Evolutionary conservation across 2,329 filamentous ascomycete species (phyloP).

Genomic region (Aspergillus jensenii): DNA sequence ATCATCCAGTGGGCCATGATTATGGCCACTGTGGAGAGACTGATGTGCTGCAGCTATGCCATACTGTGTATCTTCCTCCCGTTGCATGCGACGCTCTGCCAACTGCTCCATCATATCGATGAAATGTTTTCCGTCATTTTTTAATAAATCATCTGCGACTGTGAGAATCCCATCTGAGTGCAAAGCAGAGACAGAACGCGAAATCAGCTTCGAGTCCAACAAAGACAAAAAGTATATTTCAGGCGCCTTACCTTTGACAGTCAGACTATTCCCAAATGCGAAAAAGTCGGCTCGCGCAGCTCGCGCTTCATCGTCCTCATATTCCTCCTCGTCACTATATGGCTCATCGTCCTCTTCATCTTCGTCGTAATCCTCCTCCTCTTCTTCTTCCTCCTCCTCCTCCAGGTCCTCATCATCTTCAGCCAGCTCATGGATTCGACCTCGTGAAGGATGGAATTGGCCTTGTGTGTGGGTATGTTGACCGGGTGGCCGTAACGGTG

Average conservation of each 20-base stretch:
- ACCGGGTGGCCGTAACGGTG: conserved; percentile 54
- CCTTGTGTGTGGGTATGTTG: conserved; percentile 55
- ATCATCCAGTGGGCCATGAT: conserved; percentile 73
- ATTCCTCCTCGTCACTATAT: conserved; percentile 65
- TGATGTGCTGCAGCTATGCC: conserved; percentile 60
- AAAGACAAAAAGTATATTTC: conserved; percentile 11
- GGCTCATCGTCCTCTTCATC: conserved; percentile 70
- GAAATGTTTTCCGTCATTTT: conserved; percentile 99
- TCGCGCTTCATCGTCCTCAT: conserved; percentile 63
- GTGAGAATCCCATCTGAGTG: conserved; percentile 84
- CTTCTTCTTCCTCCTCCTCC: conserved; percentile 63
- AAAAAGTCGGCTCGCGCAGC: conserved; percentile 77
- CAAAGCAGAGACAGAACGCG: conserved; percentile 40
- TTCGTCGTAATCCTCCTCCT: conserved; percentile 64
- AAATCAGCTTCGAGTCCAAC: conserved; percentile 31
- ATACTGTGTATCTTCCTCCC: conserved; percentile 84
- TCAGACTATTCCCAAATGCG: conserved; percentile 95
- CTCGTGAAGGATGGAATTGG: conserved; percentile 68
- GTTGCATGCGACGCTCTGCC: conserved; percentile 93
- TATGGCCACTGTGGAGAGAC: conserved; percentile 67
- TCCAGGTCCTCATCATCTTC: conserved; percentile 57
- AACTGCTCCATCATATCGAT: conserved; percentile 99
- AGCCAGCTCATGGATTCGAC: conserved; percentile 64
- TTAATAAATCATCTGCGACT: conserved; percentile 95
- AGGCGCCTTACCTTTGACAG: conserved; percentile 70